Conservation (phyloP, 176 grass and related monocot species). For the Oryza meridionalis region DNA sequence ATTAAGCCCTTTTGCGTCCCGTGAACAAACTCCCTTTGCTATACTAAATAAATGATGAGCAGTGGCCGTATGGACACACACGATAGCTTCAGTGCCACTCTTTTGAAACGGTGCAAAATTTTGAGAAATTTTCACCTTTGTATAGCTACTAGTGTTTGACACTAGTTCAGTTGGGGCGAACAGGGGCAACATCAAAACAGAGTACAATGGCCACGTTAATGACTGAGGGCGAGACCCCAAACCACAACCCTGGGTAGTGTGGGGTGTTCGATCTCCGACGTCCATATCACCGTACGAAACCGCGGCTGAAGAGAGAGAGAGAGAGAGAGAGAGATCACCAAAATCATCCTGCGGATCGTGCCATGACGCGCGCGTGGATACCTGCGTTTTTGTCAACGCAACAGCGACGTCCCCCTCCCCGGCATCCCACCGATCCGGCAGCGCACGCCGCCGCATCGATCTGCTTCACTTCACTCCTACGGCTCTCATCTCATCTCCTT, state of each 20-base stretch:
- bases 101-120: not conserved
- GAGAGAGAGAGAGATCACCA: not conserved
- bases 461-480: not conserved
- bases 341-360: not conserved
- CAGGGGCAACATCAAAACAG: not conserved
- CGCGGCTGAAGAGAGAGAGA: not conserved
- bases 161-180: not conserved
- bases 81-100: not conserved
- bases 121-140: not conserved
- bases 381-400: slow-evolving; percentile 29
- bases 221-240: not conserved
- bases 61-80: not conserved
- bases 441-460: not conserved
- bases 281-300: not conserved
- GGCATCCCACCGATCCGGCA: too few species aligned
- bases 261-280: too few species aligned
- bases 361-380: slow-evolving; percentile 40
- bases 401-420: slow-evolving; percentile 25
- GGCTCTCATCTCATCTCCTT: not conserved
- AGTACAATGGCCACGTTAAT: not conserved
- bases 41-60: not conserved
- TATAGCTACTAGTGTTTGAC: too few species aligned
- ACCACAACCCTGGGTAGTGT: not conserved
- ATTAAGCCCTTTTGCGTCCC: not conserved
- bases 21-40: not conserved